phyloP scores from a whole-genome alignment of 106 monocot species.

The Triglochin maritima region DNA sequence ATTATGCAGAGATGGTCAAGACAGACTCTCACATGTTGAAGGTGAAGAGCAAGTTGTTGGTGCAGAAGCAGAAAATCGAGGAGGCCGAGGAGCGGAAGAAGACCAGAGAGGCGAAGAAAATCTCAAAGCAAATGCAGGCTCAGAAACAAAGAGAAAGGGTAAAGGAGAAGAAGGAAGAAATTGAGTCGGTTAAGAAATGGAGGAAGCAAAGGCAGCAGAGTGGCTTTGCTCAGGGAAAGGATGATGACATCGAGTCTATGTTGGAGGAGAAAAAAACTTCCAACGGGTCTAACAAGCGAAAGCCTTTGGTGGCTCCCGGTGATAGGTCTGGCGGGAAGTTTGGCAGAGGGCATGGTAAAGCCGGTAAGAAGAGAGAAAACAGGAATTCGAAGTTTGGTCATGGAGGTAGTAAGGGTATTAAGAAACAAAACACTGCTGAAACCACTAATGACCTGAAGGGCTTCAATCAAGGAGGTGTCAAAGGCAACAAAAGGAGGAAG shows the following conservation, averaged over 20 bases:
- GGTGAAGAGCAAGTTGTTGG: conserved; percentile 63
- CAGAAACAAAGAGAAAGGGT: conserved; percentile 65
- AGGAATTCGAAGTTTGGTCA: conserved; percentile 64
- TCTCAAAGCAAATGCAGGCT: conserved; percentile 69
- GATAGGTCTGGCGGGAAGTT: conserved; percentile 34
- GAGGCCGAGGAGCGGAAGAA: conserved; percentile 92
- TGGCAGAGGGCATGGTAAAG: conserved; percentile 10
- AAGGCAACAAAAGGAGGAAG: conserved; percentile 17
- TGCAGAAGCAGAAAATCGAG: conserved; percentile 86
- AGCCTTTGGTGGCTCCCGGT: conserved; percentile 50
- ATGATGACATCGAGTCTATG: conserved; percentile 29
- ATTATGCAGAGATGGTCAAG: conserved; percentile 97
- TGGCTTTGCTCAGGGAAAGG: conserved; percentile 49
- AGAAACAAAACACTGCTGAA: conserved; percentile 84
- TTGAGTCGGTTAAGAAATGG: conserved; percentile 91
- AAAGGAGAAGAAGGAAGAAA: conserved; percentile 79
- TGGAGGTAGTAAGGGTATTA: conserved; percentile 81
- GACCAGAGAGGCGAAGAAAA: conserved; percentile 76
- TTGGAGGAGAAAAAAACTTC: conserved; percentile 27
- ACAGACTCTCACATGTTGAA: conserved; percentile 79
- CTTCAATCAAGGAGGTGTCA: conserved; percentile 36
- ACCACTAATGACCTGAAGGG: conserved; percentile 55
- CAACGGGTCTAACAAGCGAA: conserved; percentile 37
- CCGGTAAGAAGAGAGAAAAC: conserved; percentile 38
- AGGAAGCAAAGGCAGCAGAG: conserved; percentile 85